Evolutionary conservation across 305 asterid genomes (phyloP), one percentile per base, ranked within the genome.

Genomic region (Plantago coronopus): DNA sequence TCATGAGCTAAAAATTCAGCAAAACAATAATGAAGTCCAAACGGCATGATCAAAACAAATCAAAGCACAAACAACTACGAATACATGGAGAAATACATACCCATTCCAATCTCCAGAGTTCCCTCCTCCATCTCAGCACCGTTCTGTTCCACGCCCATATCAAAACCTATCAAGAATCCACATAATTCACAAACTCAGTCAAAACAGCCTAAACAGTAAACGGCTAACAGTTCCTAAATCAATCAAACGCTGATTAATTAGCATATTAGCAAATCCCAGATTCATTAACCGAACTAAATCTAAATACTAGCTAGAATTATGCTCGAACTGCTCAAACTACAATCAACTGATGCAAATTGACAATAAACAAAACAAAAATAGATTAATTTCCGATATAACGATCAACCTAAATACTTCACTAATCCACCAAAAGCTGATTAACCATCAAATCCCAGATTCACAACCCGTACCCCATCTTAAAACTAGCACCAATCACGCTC

Each of bases 81-180:
- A 53, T 25, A 12, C 58, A 16, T 11, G n/a, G n/a, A n/a, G n/a
- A n/a, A 27, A 27, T 1, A 27, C 34, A 68, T 80, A 90, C 98
- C 98, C 83, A 91, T 91, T 61, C 97, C 98, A 79, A 91, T 82
- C 81, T 91, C 94, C 70, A 91, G 81, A 57, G 85, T 88, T 79
- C 94, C 98, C 72, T 85, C 98, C 74, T 91, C 96, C 87, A 75
- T 59, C 59, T 84, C 91, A 66, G 76, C 60, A 70, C 74, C 73
- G 68, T 84, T 88, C 68, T 88, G 84, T 25, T 77, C 84, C 72
- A 47, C 69, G 53, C 85, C 93, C 95, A 83, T 87, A 40, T 25
- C 81, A 55, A 13, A 55, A 74, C 67, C 63, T 59, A 61, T 48
- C 50, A 57, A 69, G 19, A 34, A 17, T 6, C 17, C 42, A 37